Evolutionary conservation across 805 yeast species (phyloP).

Genomic region (Lachancea nothofagi): DNA sequence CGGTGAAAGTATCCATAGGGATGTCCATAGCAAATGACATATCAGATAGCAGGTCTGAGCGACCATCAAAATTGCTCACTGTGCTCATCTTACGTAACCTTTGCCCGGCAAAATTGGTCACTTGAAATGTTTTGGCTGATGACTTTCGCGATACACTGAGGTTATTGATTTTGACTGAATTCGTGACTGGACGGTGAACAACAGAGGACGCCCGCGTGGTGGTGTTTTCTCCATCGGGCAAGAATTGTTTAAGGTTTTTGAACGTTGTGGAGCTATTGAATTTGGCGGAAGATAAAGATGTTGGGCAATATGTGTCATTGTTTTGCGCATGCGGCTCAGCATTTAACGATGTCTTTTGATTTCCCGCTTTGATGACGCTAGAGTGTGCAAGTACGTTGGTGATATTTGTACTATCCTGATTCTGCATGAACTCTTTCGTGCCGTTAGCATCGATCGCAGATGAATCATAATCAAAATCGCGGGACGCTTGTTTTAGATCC

Average conservation of each 20-base stretch:
- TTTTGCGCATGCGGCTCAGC: no score
- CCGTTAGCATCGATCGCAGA: not conserved
- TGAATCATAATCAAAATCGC: not conserved
- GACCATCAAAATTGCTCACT: slow-evolving; percentile 5
- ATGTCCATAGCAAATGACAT: slow-evolving; percentile 29
- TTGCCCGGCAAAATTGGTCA: slow-evolving; percentile 9
- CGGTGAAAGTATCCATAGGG: slow-evolving; percentile 25
- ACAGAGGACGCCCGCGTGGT: not conserved
- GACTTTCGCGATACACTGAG: slow-evolving; percentile 13
- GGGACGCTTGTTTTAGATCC: not conserved
- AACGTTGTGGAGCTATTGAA: slow-evolving; percentile 27
- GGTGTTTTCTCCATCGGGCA: slow-evolving; percentile 12
- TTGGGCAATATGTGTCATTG: slow-evolving; percentile 13
- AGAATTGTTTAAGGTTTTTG: slow-evolving; percentile 23
- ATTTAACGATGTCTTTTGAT: not conserved
- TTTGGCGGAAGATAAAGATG: slow-evolving; percentile 22
- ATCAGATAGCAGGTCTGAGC: slow-evolving; percentile 23
- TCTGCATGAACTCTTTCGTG: not conserved
- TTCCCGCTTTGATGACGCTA: slow-evolving; percentile 19
- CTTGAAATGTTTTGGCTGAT: slow-evolving; percentile 10
- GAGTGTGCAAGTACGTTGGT: slow-evolving; percentile 28
- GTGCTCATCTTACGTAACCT: slow-evolving; percentile 6
- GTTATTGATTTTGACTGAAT: slow-evolving; percentile 3
- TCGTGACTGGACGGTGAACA: not conserved
- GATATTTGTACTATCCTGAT: not conserved